A percentile compares a stretch with the other conserved stretches of the same genome.
Evolutionary conservation across 805 yeast species (phyloP).

Genomic region (Metschnikowia proteae): DNA sequence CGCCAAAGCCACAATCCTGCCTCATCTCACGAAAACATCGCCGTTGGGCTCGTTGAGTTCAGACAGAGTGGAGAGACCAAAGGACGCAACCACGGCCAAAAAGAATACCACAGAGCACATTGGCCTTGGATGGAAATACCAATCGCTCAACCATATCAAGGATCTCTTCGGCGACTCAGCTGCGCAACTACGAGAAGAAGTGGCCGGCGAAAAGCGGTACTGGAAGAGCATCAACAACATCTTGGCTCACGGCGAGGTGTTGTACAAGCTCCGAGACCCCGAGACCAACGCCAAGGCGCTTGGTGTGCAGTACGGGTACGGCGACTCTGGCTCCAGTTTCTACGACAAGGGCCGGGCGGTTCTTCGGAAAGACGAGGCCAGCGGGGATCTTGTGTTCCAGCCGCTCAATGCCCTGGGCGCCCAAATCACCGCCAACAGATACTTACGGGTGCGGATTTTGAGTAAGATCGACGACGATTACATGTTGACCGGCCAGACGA

Average conservation of each 20-base stretch:
- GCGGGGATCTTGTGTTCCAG: conserved; percentile 33
- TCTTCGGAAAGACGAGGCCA: conserved; percentile 45
- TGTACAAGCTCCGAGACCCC: conserved; percentile 64
- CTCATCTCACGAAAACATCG: conserved; percentile 67
- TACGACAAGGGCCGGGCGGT: conserved; percentile 74
- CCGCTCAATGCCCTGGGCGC: conserved; percentile 25
- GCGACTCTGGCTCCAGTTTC: conserved; percentile 82
- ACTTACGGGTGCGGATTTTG: conserved; percentile 57
- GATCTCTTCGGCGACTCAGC: conserved; percentile 50
- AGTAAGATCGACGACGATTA: conserved; percentile 52
- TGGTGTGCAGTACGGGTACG: conserved; percentile 87
- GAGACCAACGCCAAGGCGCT: conserved; percentile 46
- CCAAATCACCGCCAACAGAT: conserved; percentile 40
- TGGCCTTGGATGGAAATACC: conserved; percentile 82
- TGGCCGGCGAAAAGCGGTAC: conserved; percentile 58
- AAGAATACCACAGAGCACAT: conserved; percentile 34
- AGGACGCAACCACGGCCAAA: conserved; percentile 9
- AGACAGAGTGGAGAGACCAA: conserved; percentile 31
- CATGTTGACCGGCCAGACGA: conserved; percentile 56
- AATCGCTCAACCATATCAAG: conserved; percentile 58
- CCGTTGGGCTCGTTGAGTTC: conserved; percentile 71
- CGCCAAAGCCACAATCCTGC: conserved; percentile 84
- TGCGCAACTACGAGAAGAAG: conserved; percentile 48
- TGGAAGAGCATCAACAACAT: conserved; percentile 57
- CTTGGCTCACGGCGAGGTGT: conserved; percentile 49